A percentile compares a stretch with the other conserved stretches of the same genome.
Evolutionary conservation across 1,284 basidiomycete genomes (phyloP).

Genomic region (Moesziomyces sp.): DNA sequence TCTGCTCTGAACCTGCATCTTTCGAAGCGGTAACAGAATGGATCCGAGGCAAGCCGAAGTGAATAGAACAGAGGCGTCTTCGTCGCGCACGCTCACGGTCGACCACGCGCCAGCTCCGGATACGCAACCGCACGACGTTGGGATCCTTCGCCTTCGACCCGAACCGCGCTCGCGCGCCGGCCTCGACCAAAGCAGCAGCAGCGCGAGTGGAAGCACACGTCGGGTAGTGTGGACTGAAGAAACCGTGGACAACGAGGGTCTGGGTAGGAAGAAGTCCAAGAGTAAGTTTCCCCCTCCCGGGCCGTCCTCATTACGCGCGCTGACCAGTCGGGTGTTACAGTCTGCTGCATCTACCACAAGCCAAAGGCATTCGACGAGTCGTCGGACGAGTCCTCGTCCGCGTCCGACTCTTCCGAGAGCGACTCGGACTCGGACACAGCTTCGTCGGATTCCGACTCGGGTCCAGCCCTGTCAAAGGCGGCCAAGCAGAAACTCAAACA

Average conservation of each 20-base stretch:
- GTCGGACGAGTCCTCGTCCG: conserved; percentile 36
- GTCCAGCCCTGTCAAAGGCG: conserved; percentile 3
- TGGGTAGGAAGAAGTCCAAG: conserved; percentile 63
- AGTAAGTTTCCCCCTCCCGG: conserved; percentile 39
- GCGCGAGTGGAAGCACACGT: conserved; percentile 2
- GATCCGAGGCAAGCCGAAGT: background rate
- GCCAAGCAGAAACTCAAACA: conserved; percentile 16
- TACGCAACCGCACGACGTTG: background rate
- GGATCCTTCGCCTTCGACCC: conserved; percentile 25
- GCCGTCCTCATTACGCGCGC: too few species aligned
- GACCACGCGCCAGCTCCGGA: background rate
- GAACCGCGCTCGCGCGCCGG: background rate
- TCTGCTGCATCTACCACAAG: conserved; percentile 67
- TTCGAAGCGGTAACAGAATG: background rate
- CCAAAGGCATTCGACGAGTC: conserved; percentile 63
- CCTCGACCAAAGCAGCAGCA: background rate
- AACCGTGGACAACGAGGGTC: conserved; percentile 62
- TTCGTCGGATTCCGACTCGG: background rate
- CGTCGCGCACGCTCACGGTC: conserved; percentile 19
- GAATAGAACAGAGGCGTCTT: background rate
- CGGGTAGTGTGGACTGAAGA: conserved; percentile 60
- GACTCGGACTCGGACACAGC: background rate
- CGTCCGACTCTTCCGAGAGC: background rate
- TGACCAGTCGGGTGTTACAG: conserved; percentile 5
- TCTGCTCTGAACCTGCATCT: too few species aligned